These are phyloP conservation scores for Diaporthe capsici DNA, from an alignment of 2,329 filamentous ascomycete genomes.

Conservation along the genomic window DNA sequence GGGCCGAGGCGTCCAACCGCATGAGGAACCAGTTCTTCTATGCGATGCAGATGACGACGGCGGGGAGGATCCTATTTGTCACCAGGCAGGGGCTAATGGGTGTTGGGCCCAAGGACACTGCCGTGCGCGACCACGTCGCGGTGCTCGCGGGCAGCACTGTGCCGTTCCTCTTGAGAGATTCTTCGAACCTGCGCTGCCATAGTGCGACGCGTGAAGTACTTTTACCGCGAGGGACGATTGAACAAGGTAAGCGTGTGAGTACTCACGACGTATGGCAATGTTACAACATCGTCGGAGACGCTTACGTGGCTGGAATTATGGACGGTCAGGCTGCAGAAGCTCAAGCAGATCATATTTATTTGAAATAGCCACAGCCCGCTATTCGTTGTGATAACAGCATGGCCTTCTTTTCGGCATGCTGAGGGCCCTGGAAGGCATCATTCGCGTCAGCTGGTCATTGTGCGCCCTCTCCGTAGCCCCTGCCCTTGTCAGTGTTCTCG, in stretches of 20 bases:
- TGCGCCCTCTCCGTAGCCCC: too few relatives aligned
- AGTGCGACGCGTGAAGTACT: background rate
- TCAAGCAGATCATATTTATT: background rate
- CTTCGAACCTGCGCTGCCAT: background rate
- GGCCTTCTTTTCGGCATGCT: background rate
- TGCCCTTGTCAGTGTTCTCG: too few relatives aligned
- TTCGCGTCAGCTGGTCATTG: too few relatives aligned
- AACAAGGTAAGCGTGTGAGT: background rate
- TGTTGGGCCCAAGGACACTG: background rate
- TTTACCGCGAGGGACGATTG: background rate
- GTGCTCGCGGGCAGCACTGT: conserved; percentile 10
- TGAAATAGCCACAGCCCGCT: background rate
- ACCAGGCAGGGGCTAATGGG: background rate
- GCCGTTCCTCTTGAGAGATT: background rate
- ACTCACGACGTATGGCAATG: too few relatives aligned
- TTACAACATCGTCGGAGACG: conserved; percentile 6
- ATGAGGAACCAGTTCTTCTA: conserved; percentile 14
- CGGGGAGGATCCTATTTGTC: background rate
- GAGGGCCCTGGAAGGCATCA: background rate
- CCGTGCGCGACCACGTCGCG: background rate
- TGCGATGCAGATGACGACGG: conserved; percentile 2
- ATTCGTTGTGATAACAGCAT: background rate
- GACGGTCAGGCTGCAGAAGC: background rate
- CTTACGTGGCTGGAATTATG: conserved; percentile 11
- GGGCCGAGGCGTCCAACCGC: background rate